These are phyloP conservation scores for Phoenix roebelenii DNA, from an alignment of 176 grass and related monocot genomes.

Conservation along the genomic window DNA sequence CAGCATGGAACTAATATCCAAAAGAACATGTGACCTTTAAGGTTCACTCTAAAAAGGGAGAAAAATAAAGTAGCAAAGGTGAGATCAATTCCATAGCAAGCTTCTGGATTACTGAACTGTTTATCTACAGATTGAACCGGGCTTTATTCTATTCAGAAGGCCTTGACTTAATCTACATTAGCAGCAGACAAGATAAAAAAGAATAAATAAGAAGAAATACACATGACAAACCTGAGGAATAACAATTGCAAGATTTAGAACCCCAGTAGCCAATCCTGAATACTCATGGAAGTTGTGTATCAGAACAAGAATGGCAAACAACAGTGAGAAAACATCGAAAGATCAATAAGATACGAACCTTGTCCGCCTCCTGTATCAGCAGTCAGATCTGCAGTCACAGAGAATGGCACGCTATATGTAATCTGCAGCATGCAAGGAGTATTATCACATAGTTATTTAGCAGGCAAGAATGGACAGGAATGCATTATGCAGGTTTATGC, in stretches of 20 bases:
- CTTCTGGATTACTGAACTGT: too few relatives aligned
- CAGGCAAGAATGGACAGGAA: neutral
- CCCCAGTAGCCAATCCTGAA: slow-evolving; percentile 88
- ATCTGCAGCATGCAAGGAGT: slow-evolving; percentile 34
- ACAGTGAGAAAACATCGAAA: neutral
- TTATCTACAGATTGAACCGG: too few relatives aligned
- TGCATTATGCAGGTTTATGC: slow-evolving; percentile 8
- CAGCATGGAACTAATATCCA: too few relatives aligned
- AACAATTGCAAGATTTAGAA: slow-evolving; percentile 89
- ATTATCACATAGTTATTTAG: neutral
- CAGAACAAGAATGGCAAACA: neutral
- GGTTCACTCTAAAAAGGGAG: too few relatives aligned
- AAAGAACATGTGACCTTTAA: too few relatives aligned
- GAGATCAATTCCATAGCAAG: too few relatives aligned
- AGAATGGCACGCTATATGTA: slow-evolving; percentile 93
- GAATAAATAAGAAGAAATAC: neutral
- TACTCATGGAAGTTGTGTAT: neutral
- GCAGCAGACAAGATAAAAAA: neutral
- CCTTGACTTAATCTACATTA: too few relatives aligned
- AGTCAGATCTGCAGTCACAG: slow-evolving; percentile 80
- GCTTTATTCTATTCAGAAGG: too few relatives aligned
- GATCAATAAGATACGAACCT: slow-evolving; percentile 40
- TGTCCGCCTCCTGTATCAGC: slow-evolving; percentile 85
- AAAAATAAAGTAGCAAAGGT: too few relatives aligned
- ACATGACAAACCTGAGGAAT: slow-evolving; percentile 58